These are phyloP conservation scores for Aegilops longissima DNA, from an alignment of 176 grass and related monocot species.

Conservation along the genomic window DNA sequence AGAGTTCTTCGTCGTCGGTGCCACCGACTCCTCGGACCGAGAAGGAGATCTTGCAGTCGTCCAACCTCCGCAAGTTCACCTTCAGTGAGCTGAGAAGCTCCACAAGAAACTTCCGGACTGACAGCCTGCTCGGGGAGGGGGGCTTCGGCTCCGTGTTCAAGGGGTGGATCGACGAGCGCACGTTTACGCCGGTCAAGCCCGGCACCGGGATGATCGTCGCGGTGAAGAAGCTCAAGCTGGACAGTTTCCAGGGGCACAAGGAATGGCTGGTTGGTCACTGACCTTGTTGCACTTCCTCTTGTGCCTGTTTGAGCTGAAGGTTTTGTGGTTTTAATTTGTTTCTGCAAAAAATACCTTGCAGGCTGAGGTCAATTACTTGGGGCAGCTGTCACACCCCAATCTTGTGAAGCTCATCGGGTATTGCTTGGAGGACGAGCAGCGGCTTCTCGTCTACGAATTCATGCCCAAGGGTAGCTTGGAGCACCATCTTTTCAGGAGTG, in stretches of 20 bases:
- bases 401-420: slow-evolving; percentile 90
- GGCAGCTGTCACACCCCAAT: slow-evolving; percentile 82
- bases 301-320: background rate
- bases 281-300: background rate
- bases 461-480: slow-evolving; percentile 98
- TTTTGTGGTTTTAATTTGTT: slow-evolving; percentile 27
- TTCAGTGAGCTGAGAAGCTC: slow-evolving; percentile 74
- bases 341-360: slow-evolving; percentile 33
- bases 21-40: slow-evolving; percentile 64
- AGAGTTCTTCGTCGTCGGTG: slow-evolving; percentile 58
- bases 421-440: slow-evolving; percentile 88
- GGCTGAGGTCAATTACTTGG: slow-evolving; percentile 95
- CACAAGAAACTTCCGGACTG: slow-evolving; percentile 87
- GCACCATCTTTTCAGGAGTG: slow-evolving; percentile 98
- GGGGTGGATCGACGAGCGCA: slow-evolving; percentile 89
- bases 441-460: slow-evolving; percentile 94
- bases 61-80: slow-evolving; percentile 71
- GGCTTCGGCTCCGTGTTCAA: slow-evolving; percentile 95
- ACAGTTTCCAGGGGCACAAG: slow-evolving; percentile 83
- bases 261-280: slow-evolving; percentile 85
- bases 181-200: slow-evolving; percentile 62
- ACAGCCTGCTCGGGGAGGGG: slow-evolving; percentile 80
- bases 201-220: slow-evolving; percentile 83
- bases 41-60: slow-evolving; percentile 76
- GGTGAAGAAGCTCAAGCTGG: slow-evolving; percentile 93